A percentile compares a stretch with the other conserved stretches of the same genome.
Evolutionary conservation across 2,329 filamentous ascomycete species (phyloP).

Genomic region (Lachnellula occidentalis): DNA sequence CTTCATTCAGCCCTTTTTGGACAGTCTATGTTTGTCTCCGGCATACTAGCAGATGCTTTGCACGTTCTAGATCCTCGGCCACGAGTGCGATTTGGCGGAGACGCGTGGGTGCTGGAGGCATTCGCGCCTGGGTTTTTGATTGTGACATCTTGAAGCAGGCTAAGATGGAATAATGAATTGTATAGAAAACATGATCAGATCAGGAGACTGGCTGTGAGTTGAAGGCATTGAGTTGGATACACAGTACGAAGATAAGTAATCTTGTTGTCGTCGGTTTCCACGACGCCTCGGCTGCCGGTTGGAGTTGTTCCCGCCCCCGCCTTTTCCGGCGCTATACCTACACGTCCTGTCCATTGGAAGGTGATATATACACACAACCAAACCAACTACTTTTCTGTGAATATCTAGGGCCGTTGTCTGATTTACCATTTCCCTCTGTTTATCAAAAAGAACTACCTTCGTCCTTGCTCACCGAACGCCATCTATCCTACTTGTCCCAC

Average conservation of each 20-base stretch:
- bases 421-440: no score
- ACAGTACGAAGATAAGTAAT: no score
- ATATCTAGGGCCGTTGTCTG: no score
- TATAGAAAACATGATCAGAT: no score
- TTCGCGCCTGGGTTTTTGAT: neutral
- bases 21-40: neutral
- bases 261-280: no score
- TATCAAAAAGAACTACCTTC: neutral
- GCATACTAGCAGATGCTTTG: constrained; percentile 14
- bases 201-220: no score
- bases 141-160: neutral
- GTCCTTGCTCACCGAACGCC: no score
- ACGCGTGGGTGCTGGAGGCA: constrained; percentile 11
- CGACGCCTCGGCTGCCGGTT: neutral
- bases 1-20: neutral
- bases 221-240: no score
- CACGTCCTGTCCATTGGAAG: no score
- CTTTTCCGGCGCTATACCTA: neutral
- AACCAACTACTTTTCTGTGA: no score
- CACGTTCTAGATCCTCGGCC: constrained; percentile 12
- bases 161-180: neutral
- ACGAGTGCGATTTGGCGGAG: constrained; percentile 21
- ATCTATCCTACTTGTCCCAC: no score
- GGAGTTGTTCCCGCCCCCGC: neutral
- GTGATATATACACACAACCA: no score